These are phyloP conservation scores for Coffea canephora DNA, from an alignment of 257 asterid species.

Conservation along the genomic window DNA sequence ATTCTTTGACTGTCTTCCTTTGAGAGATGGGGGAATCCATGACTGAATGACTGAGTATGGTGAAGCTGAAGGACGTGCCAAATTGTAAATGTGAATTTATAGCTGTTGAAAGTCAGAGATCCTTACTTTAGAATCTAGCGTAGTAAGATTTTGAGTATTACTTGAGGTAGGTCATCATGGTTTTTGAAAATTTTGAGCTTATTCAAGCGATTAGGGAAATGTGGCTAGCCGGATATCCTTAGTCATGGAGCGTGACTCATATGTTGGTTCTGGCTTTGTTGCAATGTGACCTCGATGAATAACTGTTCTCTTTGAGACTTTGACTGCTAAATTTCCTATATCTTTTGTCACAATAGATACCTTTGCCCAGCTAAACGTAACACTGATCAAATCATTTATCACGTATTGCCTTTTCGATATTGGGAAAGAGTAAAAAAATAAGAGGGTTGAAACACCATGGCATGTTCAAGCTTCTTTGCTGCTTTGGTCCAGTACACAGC, in stretches of 20 bases:
- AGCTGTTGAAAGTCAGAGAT: background rate
- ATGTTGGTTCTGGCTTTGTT: background rate
- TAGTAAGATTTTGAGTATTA: background rate
- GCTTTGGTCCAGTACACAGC: background rate
- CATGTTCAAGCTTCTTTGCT: background rate
- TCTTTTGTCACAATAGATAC: background rate
- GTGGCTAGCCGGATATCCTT: background rate
- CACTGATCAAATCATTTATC: background rate
- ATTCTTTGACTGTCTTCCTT: background rate
- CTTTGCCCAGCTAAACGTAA: background rate
- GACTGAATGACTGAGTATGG: background rate
- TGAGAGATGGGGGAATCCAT: background rate
- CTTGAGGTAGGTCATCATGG: background rate
- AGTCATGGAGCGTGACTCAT: background rate
- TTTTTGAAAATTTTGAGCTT: background rate
- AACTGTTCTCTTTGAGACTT: background rate
- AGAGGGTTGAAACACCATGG: background rate
- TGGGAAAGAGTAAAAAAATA: background rate
- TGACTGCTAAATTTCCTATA: background rate
- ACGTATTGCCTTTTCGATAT: background rate
- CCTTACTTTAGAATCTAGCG: background rate
- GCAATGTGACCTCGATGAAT: background rate
- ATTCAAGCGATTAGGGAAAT: background rate
- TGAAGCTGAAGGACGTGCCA: no score
- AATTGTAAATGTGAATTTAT: background rate